Evolutionary conservation across 106 monocot species (phyloP), one percentile per base, ranked within the genome.

Genomic region (Triglochin maritima): DNA sequence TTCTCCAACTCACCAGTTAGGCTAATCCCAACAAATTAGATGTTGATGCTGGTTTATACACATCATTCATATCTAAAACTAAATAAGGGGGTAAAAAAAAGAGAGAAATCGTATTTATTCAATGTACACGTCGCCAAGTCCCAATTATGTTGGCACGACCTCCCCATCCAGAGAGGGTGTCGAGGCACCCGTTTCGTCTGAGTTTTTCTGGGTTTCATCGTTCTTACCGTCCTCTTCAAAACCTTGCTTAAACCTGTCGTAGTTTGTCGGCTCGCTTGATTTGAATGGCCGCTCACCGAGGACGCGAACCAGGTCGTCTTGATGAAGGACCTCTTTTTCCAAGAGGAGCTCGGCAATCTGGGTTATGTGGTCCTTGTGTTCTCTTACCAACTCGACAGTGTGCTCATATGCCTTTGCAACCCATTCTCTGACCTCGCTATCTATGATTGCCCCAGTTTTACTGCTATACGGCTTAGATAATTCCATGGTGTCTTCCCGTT

Each of bases 321-420:
- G 90, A 56, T 90, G 87, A 44, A 95, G 63, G 17, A 95, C 90
- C 50, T 95, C 95, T 76, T 90, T 95, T 80, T 95, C 81, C 2
- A 95, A 85, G 46, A 95, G 68, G 4, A 95, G 69, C 80, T 95
- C 95, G 0, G 95, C 95, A 5, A 95, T 83, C 68, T 87, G 79
- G 46, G 69, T 56, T 0, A 95, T 81, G 2, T 87, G 81, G 42
- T 85, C 83, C 71, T 80, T 83, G 71, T 90, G 95, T 50, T 85
- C 73, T 3, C 60, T 83, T 46, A 95, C 76, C 11, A 90, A 62
- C 6, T 78, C 80, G 3, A 87, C 4, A 0, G 87, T 95, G 17
- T 72, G 81, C 11, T 78, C n/a, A 44, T 90, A 95, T 5, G 95
- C 95, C 70, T 85, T 85, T 15, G 64, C 49, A 6, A 95, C 85